phyloP scores from a whole-genome alignment of 176 grass and related monocot genomes.

The Oryza meridionalis region DNA sequence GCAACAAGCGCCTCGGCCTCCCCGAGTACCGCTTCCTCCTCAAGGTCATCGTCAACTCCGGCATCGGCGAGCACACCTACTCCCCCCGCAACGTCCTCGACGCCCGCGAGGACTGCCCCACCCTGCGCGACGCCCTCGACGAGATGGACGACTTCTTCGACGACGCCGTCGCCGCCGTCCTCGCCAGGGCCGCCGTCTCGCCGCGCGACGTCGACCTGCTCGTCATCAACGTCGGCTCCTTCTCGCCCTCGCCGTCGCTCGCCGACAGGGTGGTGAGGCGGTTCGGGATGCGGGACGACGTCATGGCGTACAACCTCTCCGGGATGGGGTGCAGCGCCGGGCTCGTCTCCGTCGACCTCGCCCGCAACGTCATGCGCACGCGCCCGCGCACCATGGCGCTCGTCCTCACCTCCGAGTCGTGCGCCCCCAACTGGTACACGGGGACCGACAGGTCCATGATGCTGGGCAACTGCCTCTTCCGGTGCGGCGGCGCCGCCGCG shows the following conservation, averaged over 20 bases:
- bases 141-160: slow-evolving; percentile 79
- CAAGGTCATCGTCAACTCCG: slow-evolving; percentile 87
- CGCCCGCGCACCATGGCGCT: slow-evolving; percentile 48
- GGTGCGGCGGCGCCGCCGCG: slow-evolving; percentile 72
- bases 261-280: slow-evolving; percentile 44
- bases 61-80: slow-evolving; percentile 88
- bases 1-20: slow-evolving; percentile 70
- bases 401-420: slow-evolving; percentile 74
- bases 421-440: slow-evolving; percentile 85
- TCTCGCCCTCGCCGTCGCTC: slow-evolving; percentile 60
- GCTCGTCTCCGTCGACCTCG: slow-evolving; percentile 63
- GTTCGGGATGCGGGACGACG: slow-evolving; percentile 76
- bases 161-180: slow-evolving; percentile 48
- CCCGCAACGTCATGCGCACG: slow-evolving; percentile 56
- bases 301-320: slow-evolving; percentile 71
- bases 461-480: slow-evolving; percentile 95
- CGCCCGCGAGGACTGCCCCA: slow-evolving; percentile 67
- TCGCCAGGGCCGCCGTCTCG: slow-evolving; percentile 30
- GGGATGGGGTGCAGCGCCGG: slow-evolving; percentile 84
- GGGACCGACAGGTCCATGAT: slow-evolving; percentile 97
- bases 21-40: slow-evolving; percentile 84
- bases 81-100: slow-evolving; percentile 68
- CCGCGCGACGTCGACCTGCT: slow-evolving; percentile 62
- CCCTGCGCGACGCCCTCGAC: slow-evolving; percentile 56
- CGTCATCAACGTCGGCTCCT: slow-evolving; percentile 74